phyloP scores from a whole-genome alignment of 2,329 filamentous ascomycete species.

The Cadophora sp. region DNA sequence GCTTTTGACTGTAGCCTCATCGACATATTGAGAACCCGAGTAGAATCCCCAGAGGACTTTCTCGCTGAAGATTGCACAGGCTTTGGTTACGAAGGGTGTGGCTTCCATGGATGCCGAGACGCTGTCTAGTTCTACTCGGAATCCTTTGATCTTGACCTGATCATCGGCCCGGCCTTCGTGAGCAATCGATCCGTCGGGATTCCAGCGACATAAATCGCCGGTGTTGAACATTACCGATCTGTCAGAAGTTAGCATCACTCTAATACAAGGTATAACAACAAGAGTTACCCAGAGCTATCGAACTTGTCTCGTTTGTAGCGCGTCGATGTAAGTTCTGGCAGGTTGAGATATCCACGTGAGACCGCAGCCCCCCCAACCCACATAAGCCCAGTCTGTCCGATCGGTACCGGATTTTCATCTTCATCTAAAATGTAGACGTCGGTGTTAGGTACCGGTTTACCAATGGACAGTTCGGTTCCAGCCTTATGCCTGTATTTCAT shows the following conservation, averaged over 20 bases:
- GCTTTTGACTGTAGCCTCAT: slow-evolving; percentile 40
- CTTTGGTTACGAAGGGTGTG: slow-evolving; percentile 54
- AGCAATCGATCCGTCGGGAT: slow-evolving; percentile 58
- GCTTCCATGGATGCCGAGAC: slow-evolving; percentile 58
- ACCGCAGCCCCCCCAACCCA: slow-evolving; percentile 49
- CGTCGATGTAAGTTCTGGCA: slow-evolving; percentile 52
- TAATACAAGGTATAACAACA: not conserved
- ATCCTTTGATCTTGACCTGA: slow-evolving; percentile 67
- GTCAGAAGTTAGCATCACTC: slow-evolving; percentile 13
- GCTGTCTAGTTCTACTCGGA: slow-evolving; percentile 66
- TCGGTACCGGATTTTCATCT: slow-evolving; percentile 47
- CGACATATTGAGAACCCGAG: slow-evolving; percentile 41
- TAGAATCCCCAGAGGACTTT: slow-evolving; percentile 59
- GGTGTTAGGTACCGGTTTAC: slow-evolving; percentile 62
- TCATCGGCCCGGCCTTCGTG: slow-evolving; percentile 65
- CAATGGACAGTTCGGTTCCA: slow-evolving; percentile 58
- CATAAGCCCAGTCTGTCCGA: slow-evolving; percentile 53
- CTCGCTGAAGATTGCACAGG: slow-evolving; percentile 55
- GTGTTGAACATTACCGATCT: slow-evolving; percentile 64
- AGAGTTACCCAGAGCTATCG: slow-evolving; percentile 54
- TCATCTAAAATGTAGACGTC: slow-evolving; percentile 55
- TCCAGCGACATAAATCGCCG: slow-evolving; percentile 64
- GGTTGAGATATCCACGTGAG: slow-evolving; percentile 47
- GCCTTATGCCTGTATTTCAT: slow-evolving; percentile 50
- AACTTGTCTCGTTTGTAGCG: slow-evolving; percentile 60